Evolutionary conservation across 2,329 filamentous ascomycete species (phyloP), one percentile per base, ranked within the genome.

Genomic region (Colletotrichum magnum): DNA sequence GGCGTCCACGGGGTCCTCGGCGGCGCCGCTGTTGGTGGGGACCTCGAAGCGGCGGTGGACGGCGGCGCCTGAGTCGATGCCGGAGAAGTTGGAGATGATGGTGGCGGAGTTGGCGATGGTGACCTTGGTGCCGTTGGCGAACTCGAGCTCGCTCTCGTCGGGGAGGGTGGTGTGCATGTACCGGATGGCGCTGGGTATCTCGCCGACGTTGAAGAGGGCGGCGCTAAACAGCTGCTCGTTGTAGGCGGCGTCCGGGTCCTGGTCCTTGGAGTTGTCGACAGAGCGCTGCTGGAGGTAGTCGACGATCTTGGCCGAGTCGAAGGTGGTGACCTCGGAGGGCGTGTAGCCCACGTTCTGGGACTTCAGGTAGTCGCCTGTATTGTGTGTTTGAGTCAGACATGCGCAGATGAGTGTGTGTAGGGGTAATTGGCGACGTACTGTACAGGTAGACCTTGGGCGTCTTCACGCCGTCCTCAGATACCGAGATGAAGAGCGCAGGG

Each of bases 231-330:
- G 24, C 24, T 68, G 66, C 12, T 59, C 39, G 28, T 73, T 73
- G 36, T 72, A 73, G 7, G 61, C 58, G 4, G 72, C 72, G 24
- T 73, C 72, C 1, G 72, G 72, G 39, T 73, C 71, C n/a, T 72
- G 72, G 58, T 63, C 51, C 12, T 47, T n/a, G 12, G 66, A 64
- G 45, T 71, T 71, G 43, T 67, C 62, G 21, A 64, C 62, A 9
- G 65, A 60, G 5, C 69, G 64, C 56, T 71, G 69, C 63, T 71
- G 60, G 18, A 72, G 13, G 54, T 64, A 61, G 21, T 69, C 58
- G 50, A 32, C 41, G 50, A 71, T 67, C 1, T 58, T 45, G 2
- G 47, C 47, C 6, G 39, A 13, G 16, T 69, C 71, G 24, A 69
- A 67, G 4, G 28, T 58, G 24, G 18, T 50, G 4, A 72, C 62